phyloP scores from a whole-genome alignment of 768 basidiomycete genomes.

The Suillus bovinus region DNA sequence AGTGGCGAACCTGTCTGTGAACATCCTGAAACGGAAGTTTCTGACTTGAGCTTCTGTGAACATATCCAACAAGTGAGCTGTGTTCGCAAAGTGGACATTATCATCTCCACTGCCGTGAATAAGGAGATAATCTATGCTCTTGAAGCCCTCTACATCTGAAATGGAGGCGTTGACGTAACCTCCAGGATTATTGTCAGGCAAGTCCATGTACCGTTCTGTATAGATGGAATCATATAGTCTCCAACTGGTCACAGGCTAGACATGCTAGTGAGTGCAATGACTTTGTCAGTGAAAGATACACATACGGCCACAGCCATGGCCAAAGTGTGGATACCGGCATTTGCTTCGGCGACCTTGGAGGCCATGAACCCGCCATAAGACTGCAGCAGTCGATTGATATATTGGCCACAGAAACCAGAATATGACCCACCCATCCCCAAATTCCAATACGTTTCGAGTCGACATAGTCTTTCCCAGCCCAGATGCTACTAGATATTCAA shows the following conservation, averaged over 20 bases:
- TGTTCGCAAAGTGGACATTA: constrained; percentile 94
- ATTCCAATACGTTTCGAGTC: constrained; percentile 89
- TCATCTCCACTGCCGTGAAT: constrained; percentile 96
- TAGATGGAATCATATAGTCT: constrained; percentile 88
- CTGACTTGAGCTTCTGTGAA: constrained; percentile 76
- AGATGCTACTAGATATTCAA: constrained; percentile 48
- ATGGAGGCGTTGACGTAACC: constrained; percentile 94
- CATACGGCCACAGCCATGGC: constrained; percentile 90
- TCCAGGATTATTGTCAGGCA: constrained; percentile 71
- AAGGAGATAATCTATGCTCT: constrained; percentile 75
- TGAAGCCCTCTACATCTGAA: constrained; percentile 85
- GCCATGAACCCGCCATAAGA: constrained; percentile 98
- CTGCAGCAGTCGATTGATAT: constrained; percentile 39
- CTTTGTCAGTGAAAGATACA: constrained; percentile 15
- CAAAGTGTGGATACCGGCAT: constrained; percentile 86
- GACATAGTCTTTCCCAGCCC: constrained; percentile 86
- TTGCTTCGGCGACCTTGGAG: constrained; percentile 87
- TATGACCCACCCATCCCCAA: constrained; percentile 89
- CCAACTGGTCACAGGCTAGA: constrained; percentile 87
- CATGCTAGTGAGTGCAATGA: constrained; percentile 13
- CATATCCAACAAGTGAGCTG: constrained; percentile 91
- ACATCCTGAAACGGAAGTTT: constrained; percentile 89
- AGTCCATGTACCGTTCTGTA: constrained; percentile 96
- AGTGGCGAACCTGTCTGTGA: constrained; percentile 81
- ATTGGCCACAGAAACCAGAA: constrained; percentile 3